Base-by-base conservation (phyloP, 345 rosid species). In the Passiflora organensis region DNA sequence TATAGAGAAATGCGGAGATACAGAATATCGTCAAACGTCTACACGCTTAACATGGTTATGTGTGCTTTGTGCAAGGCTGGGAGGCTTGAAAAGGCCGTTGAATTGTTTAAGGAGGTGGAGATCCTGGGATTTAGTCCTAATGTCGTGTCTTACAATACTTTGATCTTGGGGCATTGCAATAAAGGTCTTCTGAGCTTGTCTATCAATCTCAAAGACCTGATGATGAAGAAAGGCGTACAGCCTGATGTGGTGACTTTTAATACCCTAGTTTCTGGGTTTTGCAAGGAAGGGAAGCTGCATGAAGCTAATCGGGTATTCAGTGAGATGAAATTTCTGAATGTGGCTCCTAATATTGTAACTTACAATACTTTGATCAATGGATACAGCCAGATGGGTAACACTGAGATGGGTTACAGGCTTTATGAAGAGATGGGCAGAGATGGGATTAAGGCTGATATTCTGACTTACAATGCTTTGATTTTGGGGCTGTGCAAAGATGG, bases 401-500 rank as follows among this genome's bases (percentile, higher is more conserved):
- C 63, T 43, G 91, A 82, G 67, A 81, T 85, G 81, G 79, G 73
- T 0, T 51, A 63, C 43, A 69, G 80, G 75, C 67, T 91, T 69
- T 79, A 74, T 59, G 86, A 85, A 56, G 87, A 87, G 63, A 85
- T 91, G 95, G 67, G 56, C 18, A 75, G 64, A 43, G 60, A 65
- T 45, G 82, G 79, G 17, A 67, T 85, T 58, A 76, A 79, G 71
- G 78, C 85, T 13, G 87, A 87, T 53, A 64, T 85, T 65, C 44
- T 87, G 72, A 87, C 95, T 0, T 87, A 85, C 48, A 91, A 87
- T 25, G 95, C 89, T 0, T 73, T 87, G 79, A 83, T 91, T 45
- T 66, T 77, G 57, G 97, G 96, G 37, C 67, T 85, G 3, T 87
- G 96, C 78, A 85, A 78, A 53, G 89, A 76, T 54, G 97, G 91